phyloP scores from a whole-genome alignment of 2,329 filamentous ascomycete genomes.

The Fusarium pseudonygamai region DNA sequence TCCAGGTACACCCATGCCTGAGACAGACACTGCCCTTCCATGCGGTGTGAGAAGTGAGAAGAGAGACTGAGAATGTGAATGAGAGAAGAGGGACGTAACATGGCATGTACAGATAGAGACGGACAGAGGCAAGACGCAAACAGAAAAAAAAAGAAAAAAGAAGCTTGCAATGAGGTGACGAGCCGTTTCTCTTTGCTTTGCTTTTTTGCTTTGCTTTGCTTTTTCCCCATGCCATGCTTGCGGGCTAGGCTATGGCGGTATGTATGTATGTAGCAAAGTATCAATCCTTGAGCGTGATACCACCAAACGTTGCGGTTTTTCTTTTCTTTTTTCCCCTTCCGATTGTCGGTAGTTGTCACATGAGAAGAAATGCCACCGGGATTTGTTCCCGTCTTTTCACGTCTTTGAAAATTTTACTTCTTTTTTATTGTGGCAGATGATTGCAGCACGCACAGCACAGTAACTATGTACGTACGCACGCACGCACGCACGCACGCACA shows the following conservation, averaged over 20 bases:
- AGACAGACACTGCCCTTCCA: conserved; percentile 24
- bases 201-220: conserved; percentile 22
- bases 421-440: conserved; percentile 1
- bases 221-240: neutral
- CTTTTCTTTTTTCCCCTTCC: conserved; percentile 34
- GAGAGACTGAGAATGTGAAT: neutral
- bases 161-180: conserved; percentile 21
- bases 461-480: no score
- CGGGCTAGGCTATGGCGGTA: conserved; percentile 24
- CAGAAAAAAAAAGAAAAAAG: neutral
- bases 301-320: conserved; percentile 16
- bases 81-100: neutral
- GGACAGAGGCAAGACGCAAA: neutral
- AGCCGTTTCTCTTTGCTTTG: conserved; percentile 30
- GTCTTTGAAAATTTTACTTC: neutral
- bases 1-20: conserved; percentile 26
- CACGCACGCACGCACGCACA: neutral
- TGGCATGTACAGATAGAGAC: neutral
- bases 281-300: conserved; percentile 33
- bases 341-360: conserved; percentile 38
- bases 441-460: neutral
- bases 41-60: conserved; percentile 19
- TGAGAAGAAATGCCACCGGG: conserved; percentile 13
- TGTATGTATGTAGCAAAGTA: conserved; percentile 12
- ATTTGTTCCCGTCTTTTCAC: neutral